phyloP scores from a whole-genome alignment of 371 early-diverging fungal species.

The Mortierella sp. region DNA sequence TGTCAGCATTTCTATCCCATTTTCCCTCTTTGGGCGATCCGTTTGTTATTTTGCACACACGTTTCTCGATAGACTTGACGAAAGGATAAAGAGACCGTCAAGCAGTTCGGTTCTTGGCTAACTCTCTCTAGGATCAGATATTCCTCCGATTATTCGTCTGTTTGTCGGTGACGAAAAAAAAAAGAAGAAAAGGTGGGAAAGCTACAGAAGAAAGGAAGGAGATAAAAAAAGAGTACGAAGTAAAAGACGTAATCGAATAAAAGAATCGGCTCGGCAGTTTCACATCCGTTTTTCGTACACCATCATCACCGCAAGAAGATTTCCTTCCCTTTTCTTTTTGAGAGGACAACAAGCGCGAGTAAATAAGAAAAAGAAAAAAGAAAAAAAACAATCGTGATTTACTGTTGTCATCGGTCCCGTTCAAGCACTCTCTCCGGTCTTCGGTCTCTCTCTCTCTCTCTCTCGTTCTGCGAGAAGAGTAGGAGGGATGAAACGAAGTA shows the following conservation, averaged over 20 bases:
- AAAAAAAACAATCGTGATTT: neutral
- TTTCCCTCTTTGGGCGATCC: slow-evolving; percentile 1
- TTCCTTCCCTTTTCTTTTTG: neutral
- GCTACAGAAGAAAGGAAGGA: neutral
- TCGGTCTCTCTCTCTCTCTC: neutral
- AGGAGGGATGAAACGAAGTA: neutral
- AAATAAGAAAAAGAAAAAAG: neutral
- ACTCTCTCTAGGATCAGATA: no score
- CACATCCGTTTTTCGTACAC: neutral
- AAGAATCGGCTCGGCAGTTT: neutral
- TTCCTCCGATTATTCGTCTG: no score
- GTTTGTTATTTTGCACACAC: neutral
- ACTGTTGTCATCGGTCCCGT: neutral
- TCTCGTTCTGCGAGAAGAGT: neutral
- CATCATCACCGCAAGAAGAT: neutral
- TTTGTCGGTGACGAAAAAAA: no score
- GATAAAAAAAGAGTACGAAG: neutral
- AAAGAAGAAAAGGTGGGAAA: no score
- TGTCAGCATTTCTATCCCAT: neutral
- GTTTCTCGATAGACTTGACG: neutral
- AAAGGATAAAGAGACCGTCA: neutral
- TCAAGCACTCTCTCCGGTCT: neutral
- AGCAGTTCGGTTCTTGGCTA: no score
- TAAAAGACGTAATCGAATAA: neutral
- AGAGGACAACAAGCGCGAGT: neutral